Base-by-base conservation (phyloP, 768 basidiomycete species). In the Boletus rubroflammeus region DNA sequence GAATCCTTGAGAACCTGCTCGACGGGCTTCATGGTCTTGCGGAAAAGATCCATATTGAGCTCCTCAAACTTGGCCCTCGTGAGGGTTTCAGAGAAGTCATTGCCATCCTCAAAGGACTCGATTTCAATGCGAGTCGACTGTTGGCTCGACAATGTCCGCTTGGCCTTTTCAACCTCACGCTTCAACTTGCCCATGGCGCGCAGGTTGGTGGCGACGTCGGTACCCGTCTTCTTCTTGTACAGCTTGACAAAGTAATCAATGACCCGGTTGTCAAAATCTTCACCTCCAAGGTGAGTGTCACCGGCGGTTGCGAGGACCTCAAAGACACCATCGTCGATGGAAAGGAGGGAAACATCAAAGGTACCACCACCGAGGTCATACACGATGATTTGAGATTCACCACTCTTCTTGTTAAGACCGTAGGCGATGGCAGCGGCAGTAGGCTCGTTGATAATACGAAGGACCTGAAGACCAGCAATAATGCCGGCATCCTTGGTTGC, bases 21-120 rank as follows among this genome's bases (percentile, higher is more conserved):
- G 57, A 98, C 96, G 59, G 96, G 96, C 80, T 95, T 95, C 92
- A 98, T 93, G 32, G 96, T 99, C 84, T 96, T 96, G 67, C 96
- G 83, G 90, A 99, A 99, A 49, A 98, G 84, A 67, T 99, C 96
- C 78, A 97, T 88, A 84, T 96, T 97, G 61, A 98, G 81, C 73
- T 98, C 95, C 73, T 98, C 96, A 70, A 99, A 98, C 76, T 97
- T 98, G 78, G 96, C 96, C 51, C 96, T 86, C 50, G 96, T 98
- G 31, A 98, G 83, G 6, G 91, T 92, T 81, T 98, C 96, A 32
- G 93, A 90, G 67, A 98, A 93, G 78, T 99, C 96, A 64, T 96
- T 95, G 60, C 96, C 96, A 64, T 86, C 84, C 73, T 95, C 94
- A 74, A 98, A 98, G 28, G 84, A 83, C 75, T 99, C 96, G 57